Evolutionary conservation across 2,329 filamentous ascomycete species (phyloP).

Genomic region (Fusarium duplospermum): DNA sequence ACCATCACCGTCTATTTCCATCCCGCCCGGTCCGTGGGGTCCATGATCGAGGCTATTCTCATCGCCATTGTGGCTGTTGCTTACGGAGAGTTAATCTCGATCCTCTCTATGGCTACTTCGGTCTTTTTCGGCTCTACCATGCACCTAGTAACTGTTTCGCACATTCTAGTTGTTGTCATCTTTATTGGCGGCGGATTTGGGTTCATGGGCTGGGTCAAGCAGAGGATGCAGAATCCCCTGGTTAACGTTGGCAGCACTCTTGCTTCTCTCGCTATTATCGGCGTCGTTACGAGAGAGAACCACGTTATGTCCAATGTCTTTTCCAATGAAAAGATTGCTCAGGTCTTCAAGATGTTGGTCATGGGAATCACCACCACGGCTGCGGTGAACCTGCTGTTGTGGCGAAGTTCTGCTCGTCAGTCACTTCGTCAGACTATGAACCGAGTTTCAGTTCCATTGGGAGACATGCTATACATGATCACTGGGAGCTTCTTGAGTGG

Average conservation of each 20-base stretch:
- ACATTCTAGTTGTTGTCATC: constrained; percentile 81
- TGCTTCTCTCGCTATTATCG: constrained; percentile 88
- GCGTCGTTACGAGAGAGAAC: constrained; percentile 89
- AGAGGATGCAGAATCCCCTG: constrained; percentile 78
- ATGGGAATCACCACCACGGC: constrained; percentile 80
- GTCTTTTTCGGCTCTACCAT: constrained; percentile 78
- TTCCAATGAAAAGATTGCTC: constrained; percentile 81
- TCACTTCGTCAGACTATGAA: constrained; percentile 78
- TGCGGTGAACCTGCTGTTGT: constrained; percentile 79
- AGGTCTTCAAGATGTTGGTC: constrained; percentile 84
- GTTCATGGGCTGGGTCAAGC: constrained; percentile 89
- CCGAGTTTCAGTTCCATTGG: constrained; percentile 78
- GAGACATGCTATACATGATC: constrained; percentile 84
- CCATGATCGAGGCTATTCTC: constrained; percentile 87
- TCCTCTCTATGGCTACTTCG: constrained; percentile 87
- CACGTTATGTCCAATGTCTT: constrained; percentile 87
- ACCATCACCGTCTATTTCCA: constrained; percentile 97
- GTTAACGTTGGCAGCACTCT: constrained; percentile 89
- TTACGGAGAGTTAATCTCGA: constrained; percentile 75
- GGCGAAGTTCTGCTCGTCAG: constrained; percentile 80
- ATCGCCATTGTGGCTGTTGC: constrained; percentile 82
- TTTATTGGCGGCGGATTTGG: constrained; percentile 90
- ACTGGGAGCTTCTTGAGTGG: constrained; percentile 86
- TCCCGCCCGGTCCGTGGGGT: constrained; percentile 85
- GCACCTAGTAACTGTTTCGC: constrained; percentile 76